Evolutionary conservation across 164 flowering plant genomes (phyloP).

Genomic region (Tetrastigma voinierianum): DNA sequence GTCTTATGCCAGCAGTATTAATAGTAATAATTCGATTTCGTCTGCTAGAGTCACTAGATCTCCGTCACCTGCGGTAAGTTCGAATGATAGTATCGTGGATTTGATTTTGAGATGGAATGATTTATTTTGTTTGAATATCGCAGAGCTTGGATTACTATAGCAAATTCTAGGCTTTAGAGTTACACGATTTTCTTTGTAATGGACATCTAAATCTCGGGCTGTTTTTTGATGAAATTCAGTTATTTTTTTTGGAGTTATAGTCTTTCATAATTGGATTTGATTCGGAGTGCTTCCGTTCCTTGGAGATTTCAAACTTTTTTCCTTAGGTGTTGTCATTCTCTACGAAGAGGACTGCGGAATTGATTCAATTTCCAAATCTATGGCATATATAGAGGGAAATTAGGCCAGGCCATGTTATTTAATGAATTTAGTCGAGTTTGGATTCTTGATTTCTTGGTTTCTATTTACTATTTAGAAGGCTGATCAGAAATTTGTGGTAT

Average conservation of each 20-base stretch:
- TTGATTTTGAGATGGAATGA: not conserved
- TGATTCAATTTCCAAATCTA: no score
- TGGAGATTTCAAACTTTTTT: no score
- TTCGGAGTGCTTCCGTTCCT: no score
- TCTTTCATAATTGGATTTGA: not conserved
- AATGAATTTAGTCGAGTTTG: not conserved
- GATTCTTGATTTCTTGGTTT: not conserved
- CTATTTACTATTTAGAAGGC: not conserved
- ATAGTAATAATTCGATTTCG: conserved; percentile 24
- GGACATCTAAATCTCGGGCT: not conserved
- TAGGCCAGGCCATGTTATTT: conserved; percentile 1
- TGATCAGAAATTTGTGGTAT: no score
- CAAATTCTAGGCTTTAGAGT: not conserved
- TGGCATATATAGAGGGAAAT: no score
- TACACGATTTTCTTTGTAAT: not conserved
- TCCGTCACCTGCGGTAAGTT: conserved; percentile 90
- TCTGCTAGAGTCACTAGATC: conserved; percentile 54
- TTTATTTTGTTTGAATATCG: not conserved
- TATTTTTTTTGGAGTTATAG: not conserved
- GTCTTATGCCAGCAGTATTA: conserved; percentile 20
- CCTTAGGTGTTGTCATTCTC: no score
- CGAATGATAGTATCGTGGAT: not conserved
- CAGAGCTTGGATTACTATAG: not conserved
- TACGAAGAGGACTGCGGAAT: no score
- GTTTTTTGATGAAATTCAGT: not conserved